Evolutionary conservation across 257 asterid species (phyloP).

Genomic region (Linaria vulgaris): DNA sequence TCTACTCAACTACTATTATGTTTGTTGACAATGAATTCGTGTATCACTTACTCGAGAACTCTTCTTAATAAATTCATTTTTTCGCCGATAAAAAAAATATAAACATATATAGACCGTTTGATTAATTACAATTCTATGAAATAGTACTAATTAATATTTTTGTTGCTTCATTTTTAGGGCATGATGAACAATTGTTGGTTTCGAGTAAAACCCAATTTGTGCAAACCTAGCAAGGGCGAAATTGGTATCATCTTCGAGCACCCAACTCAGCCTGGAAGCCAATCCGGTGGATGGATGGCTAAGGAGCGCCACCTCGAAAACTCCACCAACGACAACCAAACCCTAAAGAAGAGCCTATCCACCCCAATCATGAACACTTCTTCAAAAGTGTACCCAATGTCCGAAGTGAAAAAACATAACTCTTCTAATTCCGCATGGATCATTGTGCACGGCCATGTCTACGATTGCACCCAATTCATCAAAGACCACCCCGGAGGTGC

Average conservation of each 20-base stretch:
- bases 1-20: too few relatives aligned
- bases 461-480: slow-evolving; percentile 76
- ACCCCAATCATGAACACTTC: slow-evolving; percentile 87
- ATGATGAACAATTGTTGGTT: slow-evolving; percentile 99
- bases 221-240: slow-evolving; percentile 82
- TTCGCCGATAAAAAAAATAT: too few relatives aligned
- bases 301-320: slow-evolving; percentile 67
- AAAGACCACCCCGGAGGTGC: slow-evolving; percentile 91
- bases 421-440: slow-evolving; percentile 82
- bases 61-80: too few relatives aligned
- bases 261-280: slow-evolving; percentile 88
- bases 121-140: too few relatives aligned
- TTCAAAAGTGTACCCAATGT: slow-evolving; percentile 48
- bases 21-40: too few relatives aligned
- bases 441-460: slow-evolving; percentile 83
- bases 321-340: slow-evolving; percentile 41
- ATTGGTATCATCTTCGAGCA: slow-evolving; percentile 90
- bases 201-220: slow-evolving; percentile 69
- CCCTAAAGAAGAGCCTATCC: slow-evolving; percentile 70
- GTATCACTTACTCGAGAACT: too few relatives aligned
- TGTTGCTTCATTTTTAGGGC: slow-evolving; percentile 43
- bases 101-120: too few relatives aligned
- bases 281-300: slow-evolving; percentile 97
- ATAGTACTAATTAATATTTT: neutral
- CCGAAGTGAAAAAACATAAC: slow-evolving; percentile 77